Conservation (phyloP, 768 basidiomycete genomes). For the Suillus americanus region DNA sequence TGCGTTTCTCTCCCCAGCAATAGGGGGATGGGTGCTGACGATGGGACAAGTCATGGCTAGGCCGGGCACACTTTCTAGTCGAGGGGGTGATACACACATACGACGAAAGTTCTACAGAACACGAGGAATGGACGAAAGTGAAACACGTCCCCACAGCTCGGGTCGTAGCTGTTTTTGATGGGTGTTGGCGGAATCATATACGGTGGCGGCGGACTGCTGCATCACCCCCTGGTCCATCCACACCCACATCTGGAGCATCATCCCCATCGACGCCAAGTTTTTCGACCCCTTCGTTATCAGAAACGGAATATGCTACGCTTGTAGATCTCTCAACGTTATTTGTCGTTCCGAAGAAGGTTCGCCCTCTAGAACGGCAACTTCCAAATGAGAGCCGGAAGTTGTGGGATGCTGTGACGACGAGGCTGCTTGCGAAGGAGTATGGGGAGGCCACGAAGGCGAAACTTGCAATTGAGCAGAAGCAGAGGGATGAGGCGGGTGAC, state of each 20-base stretch:
- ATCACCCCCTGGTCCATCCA: slow-evolving; percentile 44
- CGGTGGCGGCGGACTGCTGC: slow-evolving; percentile 68
- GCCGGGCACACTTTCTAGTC: slow-evolving; percentile 77
- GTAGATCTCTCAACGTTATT: slow-evolving; percentile 74
- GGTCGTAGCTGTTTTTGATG: slow-evolving; percentile 82
- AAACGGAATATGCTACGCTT: slow-evolving; percentile 61
- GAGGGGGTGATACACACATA: slow-evolving; percentile 92
- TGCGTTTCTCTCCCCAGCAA: slow-evolving; percentile 34
- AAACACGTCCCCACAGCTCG: slow-evolving; percentile 85
- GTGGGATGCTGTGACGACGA: slow-evolving; percentile 82
- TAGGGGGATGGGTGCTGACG: neutral
- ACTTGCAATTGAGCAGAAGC: slow-evolving; percentile 87
- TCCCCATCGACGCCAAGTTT: slow-evolving; percentile 34
- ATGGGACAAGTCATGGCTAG: slow-evolving; percentile 74
- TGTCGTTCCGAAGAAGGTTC: slow-evolving; percentile 79
- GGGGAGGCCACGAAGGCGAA: slow-evolving; percentile 91
- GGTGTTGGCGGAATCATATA: slow-evolving; percentile 82
- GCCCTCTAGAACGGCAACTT: slow-evolving; percentile 78
- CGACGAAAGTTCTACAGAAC: slow-evolving; percentile 57
- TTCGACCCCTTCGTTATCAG: slow-evolving; percentile 23
- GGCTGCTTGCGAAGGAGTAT: slow-evolving; percentile 81
- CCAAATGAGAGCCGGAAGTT: slow-evolving; percentile 81
- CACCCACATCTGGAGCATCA: slow-evolving; percentile 19
- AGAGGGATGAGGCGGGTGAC: slow-evolving; percentile 86
- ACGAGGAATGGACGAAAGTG: slow-evolving; percentile 77